Evolutionary conservation across 73 alveolate species (phyloP), one percentile per base, ranked within the genome.

Genomic region (Paramecium octaurelia): DNA sequence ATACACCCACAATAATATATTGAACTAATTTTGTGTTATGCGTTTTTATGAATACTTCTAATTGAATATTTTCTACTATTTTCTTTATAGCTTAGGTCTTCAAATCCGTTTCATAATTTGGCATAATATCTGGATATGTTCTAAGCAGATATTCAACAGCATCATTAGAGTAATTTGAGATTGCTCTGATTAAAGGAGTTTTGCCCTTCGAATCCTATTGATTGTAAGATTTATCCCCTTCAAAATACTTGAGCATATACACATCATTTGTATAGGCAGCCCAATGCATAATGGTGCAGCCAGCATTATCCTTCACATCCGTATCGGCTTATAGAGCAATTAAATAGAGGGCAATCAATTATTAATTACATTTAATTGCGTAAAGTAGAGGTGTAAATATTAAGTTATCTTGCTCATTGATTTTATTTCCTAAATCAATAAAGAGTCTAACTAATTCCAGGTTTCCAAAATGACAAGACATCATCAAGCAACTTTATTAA

Each of bases 241-340:
- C 31, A n/a, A 54, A 54, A 54, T 54, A 68, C 24, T 68, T 68
- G 6, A 68, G 6, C 12, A 68, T 4, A 23, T 68, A 20, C 7
- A 75, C 64, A 75, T 75, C 88, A 75, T 75, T 75, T 31, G 35
- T 71, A 71, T 71, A 71, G 14, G 86, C 86, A 24, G 86, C 86
- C 86, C 86, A 71, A 71, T 71, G 86, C 59, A 71, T 31, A 20
- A 71, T 27, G 2, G 86, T 27, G 34, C 86, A 71, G 1, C 86
- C 86, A 18, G 35, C 6, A 31, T 20, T 34, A 71, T 71, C 86
- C 7, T 29, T 34, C 7, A 71, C 31, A 71, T 71, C 57, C 10
- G 58, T 31, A 18, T 24, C 4, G 12, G 86, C 86, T 29, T 42
- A 34, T 71, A 24, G 12, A 71, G 48, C 35, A 4, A 71, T 71